phyloP scores from a whole-genome alignment of 805 yeast genomes.

The Candida sakaeoensis region DNA sequence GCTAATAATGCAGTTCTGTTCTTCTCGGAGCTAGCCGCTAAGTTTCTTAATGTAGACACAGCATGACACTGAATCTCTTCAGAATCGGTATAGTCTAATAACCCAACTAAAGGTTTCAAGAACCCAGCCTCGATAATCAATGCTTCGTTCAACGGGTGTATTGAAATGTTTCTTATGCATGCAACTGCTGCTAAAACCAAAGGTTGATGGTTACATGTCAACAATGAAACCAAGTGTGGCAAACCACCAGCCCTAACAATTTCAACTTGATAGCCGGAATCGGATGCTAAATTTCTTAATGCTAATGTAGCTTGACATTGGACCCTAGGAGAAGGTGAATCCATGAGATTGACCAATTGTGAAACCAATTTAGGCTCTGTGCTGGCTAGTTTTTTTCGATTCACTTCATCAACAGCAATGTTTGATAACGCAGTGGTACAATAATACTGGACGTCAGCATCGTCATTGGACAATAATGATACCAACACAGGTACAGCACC shows the following conservation, averaged over 20 bases:
- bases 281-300: constrained; percentile 91
- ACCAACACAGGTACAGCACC: constrained; percentile 98
- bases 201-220: constrained; percentile 88
- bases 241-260: constrained; percentile 94
- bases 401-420: constrained; percentile 93
- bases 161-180: constrained; percentile 93
- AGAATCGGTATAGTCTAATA: constrained; percentile 79
- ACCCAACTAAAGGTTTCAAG: constrained; percentile 80
- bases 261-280: constrained; percentile 91
- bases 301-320: constrained; percentile 99
- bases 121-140: constrained; percentile 96
- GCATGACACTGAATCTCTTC: constrained; percentile 99
- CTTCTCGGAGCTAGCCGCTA: constrained; percentile 93
- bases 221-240: constrained; percentile 84
- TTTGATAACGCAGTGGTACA: constrained; percentile 97
- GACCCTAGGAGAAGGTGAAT: constrained; percentile 87
- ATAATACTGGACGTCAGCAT: constrained; percentile 96
- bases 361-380: constrained; percentile 90
- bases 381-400: constrained; percentile 81
- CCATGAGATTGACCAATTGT: constrained; percentile 88
- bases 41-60: constrained; percentile 89
- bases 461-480: constrained; percentile 75
- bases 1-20: constrained; percentile 88
- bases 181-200: constrained; percentile 96
- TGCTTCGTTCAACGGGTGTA: constrained; percentile 94